These are phyloP conservation scores for Actinidia arguta DNA, from an alignment of 179 eudicot species.

Conservation along the genomic window DNA sequence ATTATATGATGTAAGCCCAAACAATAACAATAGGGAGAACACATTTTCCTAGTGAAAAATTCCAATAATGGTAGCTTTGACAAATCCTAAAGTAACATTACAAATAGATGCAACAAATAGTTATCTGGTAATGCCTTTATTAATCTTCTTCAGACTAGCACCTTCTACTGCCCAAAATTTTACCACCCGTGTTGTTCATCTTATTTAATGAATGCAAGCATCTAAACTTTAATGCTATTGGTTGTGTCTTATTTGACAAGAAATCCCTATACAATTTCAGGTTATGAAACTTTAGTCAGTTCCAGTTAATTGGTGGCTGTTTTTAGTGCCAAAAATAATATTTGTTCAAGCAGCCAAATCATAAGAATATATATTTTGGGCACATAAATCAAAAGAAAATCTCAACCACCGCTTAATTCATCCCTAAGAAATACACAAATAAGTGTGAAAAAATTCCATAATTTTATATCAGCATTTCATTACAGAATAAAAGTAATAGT, in stretches of 20 bases:
- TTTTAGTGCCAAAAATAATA: not conserved
- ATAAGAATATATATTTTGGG: too few species aligned
- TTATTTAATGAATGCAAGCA: not conserved
- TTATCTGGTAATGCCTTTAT: not conserved
- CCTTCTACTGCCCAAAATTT: not conserved
- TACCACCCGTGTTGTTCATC: not conserved
- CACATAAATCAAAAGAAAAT: not conserved
- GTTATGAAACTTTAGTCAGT: conserved; percentile 2
- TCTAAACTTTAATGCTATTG: not conserved
- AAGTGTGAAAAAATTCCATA: not conserved
- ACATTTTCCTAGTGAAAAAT: not conserved
- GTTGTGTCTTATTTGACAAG: not conserved
- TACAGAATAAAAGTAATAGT: not conserved
- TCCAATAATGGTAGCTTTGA: not conserved
- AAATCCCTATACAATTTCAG: not conserved
- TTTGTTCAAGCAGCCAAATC: not conserved
- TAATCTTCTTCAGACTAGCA: not conserved
- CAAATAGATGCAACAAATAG: not conserved
- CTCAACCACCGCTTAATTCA: not conserved
- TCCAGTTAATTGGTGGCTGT: not conserved
- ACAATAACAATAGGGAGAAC: not conserved
- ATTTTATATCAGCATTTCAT: not conserved
- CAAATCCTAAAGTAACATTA: not conserved
- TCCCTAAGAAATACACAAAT: not conserved
- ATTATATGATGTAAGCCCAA: conserved; percentile 9